Evolutionary conservation across 2,329 filamentous ascomycete genomes (phyloP).

Genomic region (Aspergillus terreus): DNA sequence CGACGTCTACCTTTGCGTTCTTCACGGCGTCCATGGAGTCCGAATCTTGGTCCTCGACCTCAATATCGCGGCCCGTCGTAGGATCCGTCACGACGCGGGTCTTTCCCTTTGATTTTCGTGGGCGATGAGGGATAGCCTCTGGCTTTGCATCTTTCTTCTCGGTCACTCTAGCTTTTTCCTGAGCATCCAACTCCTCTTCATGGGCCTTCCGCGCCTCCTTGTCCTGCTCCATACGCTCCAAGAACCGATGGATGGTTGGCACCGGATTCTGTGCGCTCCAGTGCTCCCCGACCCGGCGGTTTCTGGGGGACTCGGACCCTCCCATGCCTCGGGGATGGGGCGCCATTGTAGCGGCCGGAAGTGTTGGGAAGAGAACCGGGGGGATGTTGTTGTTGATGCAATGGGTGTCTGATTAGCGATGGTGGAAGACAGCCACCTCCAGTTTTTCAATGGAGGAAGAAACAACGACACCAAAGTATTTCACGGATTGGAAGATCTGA

Average conservation of each 20-base stretch:
- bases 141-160: not conserved
- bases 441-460: not conserved
- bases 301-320: constrained; percentile 19
- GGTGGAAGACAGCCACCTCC: not conserved
- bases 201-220: constrained; percentile 67
- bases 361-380: not conserved
- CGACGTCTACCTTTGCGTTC: constrained; percentile 59
- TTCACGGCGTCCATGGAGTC: constrained; percentile 67
- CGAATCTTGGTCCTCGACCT: constrained; percentile 76
- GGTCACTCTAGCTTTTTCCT: constrained; percentile 23
- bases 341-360: constrained; percentile 10
- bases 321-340: constrained; percentile 7
- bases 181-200: constrained; percentile 8
- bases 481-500: not conserved
- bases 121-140: constrained; percentile 45
- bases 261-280: constrained; percentile 83
- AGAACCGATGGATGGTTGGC: constrained; percentile 81
- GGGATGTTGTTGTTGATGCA: not conserved
- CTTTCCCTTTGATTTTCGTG: constrained; percentile 41
- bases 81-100: constrained; percentile 74
- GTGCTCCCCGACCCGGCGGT: constrained; percentile 58
- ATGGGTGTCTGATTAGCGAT: not conserved
- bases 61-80: constrained; percentile 78
- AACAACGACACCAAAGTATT: not conserved
- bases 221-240: constrained; percentile 72